These are phyloP conservation scores for Neopestalotiopsis rosae DNA, from an alignment of 2,329 filamentous ascomycete species.

Conservation along the genomic window DNA sequence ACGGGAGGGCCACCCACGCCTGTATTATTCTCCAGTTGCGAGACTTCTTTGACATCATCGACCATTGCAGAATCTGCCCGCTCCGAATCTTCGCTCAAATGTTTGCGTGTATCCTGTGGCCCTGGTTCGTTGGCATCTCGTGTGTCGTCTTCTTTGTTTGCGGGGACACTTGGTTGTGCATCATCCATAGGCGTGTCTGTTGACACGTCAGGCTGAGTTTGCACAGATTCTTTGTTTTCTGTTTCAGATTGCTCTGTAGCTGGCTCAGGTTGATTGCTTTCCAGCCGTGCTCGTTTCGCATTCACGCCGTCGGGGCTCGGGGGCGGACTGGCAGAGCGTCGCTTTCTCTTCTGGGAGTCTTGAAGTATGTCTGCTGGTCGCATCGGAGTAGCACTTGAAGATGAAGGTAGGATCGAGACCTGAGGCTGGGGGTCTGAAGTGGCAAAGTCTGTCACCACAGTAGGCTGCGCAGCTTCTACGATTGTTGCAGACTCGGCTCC, in stretches of 20 bases:
- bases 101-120: not conserved
- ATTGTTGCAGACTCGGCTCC: not conserved
- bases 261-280: conserved; percentile 16
- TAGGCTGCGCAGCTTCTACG: conserved; percentile 3
- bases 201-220: not conserved
- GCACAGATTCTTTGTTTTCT: conserved; percentile 19
- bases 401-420: not conserved
- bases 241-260: conserved; percentile 1
- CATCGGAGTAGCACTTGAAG: conserved; percentile 14
- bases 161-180: not conserved
- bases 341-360: conserved; percentile 19
- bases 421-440: not conserved
- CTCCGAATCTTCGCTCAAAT: not conserved
- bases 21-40: conserved; percentile 23
- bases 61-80: conserved; percentile 5
- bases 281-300: conserved; percentile 16
- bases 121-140: not conserved
- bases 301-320: conserved; percentile 13
- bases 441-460: conserved; percentile 13
- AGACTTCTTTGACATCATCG: conserved; percentile 22
- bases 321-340: conserved; percentile 18
- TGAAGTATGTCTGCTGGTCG: conserved; percentile 17
- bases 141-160: not conserved
- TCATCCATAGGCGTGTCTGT: conserved; percentile 3
- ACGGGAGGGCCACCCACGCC: conserved; percentile 26